Conservation (phyloP, 768 basidiomycete genomes). For the Panus rudis region DNA sequence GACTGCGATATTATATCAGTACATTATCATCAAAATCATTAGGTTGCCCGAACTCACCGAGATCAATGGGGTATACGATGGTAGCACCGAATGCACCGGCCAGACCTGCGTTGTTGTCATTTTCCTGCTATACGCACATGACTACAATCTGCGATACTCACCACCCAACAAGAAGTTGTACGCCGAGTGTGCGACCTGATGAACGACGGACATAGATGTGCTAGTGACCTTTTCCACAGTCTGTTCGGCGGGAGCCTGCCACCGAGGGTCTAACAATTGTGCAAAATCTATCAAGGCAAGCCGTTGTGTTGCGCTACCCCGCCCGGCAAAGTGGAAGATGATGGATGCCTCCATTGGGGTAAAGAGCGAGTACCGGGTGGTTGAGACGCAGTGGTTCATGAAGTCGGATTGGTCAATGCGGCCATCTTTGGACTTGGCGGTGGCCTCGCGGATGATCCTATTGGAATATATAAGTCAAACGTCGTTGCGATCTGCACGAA, state of each 20-base stretch:
- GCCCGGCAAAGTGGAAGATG: constrained; percentile 94
- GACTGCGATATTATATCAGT: constrained; percentile 33
- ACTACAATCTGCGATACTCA: constrained; percentile 24
- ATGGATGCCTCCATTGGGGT: constrained; percentile 98
- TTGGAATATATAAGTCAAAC: constrained; percentile 3
- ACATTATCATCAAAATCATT: not conserved
- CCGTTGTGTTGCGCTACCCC: constrained; percentile 62
- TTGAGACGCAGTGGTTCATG: constrained; percentile 78
- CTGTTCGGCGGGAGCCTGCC: constrained; percentile 61
- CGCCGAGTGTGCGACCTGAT: constrained; percentile 55
- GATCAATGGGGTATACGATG: constrained; percentile 96
- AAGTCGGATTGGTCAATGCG: constrained; percentile 96
- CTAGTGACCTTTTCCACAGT: constrained; percentile 30
- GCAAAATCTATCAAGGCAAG: constrained; percentile 88
- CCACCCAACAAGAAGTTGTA: constrained; percentile 90
- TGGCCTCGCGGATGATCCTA: constrained; percentile 86
- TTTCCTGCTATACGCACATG: constrained; percentile 2
- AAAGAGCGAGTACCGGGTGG: constrained; percentile 89
- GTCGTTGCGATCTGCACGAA: constrained; percentile 3
- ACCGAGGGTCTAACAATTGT: constrained; percentile 85
- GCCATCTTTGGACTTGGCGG: constrained; percentile 86
- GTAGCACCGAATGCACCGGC: constrained; percentile 95
- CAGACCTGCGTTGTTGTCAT: constrained; percentile 47
- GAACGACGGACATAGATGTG: constrained; percentile 38
- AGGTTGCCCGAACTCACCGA: constrained; percentile 48